Percentiles rank a stretch among this genome's conserved stretches.
phyloP scores from a whole-genome alignment of 345 rosid genomes.

The Melaleuca alternifolia region DNA sequence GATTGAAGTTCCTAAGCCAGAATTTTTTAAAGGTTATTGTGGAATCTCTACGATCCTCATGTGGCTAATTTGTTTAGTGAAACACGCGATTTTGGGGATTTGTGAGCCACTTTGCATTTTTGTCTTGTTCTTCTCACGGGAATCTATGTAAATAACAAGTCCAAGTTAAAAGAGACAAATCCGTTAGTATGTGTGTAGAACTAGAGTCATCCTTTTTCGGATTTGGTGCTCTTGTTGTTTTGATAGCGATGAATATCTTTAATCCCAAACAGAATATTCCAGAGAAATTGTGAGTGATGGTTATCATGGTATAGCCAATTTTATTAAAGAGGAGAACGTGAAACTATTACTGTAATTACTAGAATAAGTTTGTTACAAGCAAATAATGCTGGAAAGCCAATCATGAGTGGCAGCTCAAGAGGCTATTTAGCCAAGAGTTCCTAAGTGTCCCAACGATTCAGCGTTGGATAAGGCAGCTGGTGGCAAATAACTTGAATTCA shows the following conservation, averaged over 20 bases:
- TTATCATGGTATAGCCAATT: too few species aligned
- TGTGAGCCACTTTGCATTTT: not conserved
- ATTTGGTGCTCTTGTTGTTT: not conserved
- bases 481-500: not conserved
- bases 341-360: too few species aligned
- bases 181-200: not conserved
- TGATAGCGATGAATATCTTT: not conserved
- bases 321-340: too few species aligned
- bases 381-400: not conserved
- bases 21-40: not conserved
- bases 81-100: not conserved
- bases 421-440: not conserved
- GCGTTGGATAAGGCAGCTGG: accelerated
- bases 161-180: not conserved
- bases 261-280: too few species aligned
- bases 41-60: not conserved
- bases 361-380: too few species aligned
- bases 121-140: not conserved
- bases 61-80: not conserved
- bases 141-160: too few species aligned
- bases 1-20: not conserved
- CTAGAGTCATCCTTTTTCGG: not conserved
- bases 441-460: not conserved
- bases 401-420: not conserved
- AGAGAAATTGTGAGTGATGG: too few species aligned